Evolutionary conservation across 2,329 filamentous ascomycete species (phyloP).

Genomic region (Aspergillus caelatus): DNA sequence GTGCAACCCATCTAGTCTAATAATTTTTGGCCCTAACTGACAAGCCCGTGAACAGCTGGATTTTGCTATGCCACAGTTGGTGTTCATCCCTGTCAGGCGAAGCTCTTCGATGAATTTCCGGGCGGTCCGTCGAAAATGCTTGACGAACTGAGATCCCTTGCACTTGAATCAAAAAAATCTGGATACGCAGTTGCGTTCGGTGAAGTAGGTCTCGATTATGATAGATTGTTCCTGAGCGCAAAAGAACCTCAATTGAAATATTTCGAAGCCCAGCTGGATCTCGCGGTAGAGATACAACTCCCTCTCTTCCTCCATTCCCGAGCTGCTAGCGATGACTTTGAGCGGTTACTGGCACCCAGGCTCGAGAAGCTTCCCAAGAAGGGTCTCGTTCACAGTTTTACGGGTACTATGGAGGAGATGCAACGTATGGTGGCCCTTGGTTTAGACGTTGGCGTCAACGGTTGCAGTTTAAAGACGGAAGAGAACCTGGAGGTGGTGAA

Average conservation of each 20-base stretch:
- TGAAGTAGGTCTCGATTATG: slow-evolving; percentile 95
- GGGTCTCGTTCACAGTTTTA: slow-evolving; percentile 94
- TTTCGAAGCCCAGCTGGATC: slow-evolving; percentile 78
- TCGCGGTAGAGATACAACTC: slow-evolving; percentile 75
- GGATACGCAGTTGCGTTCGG: slow-evolving; percentile 79
- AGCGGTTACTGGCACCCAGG: slow-evolving; percentile 65
- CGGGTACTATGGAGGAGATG: slow-evolving; percentile 85
- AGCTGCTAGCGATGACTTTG: slow-evolving; percentile 84
- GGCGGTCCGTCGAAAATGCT: slow-evolving; percentile 48
- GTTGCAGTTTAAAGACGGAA: slow-evolving; percentile 91
- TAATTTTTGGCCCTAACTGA: slow-evolving; percentile 5
- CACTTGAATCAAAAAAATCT: slow-evolving; percentile 59
- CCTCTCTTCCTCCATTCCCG: slow-evolving; percentile 92
- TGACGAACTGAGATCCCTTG: slow-evolving; percentile 66
- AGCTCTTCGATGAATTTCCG: slow-evolving; percentile 69
- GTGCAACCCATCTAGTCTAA: neutral
- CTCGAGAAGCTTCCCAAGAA: slow-evolving; percentile 70
- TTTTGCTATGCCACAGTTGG: slow-evolving; percentile 88
- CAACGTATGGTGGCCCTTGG: slow-evolving; percentile 75
- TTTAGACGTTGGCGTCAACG: slow-evolving; percentile 92
- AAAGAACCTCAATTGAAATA: slow-evolving; percentile 80
- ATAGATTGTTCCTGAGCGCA: slow-evolving; percentile 80
- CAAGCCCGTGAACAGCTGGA: slow-evolving; percentile 58
- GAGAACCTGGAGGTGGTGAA: slow-evolving; percentile 87
- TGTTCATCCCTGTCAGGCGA: slow-evolving; percentile 87